Conservation (phyloP, 2,329 filamentous ascomycete species). For the Venturia effusa region DNA sequence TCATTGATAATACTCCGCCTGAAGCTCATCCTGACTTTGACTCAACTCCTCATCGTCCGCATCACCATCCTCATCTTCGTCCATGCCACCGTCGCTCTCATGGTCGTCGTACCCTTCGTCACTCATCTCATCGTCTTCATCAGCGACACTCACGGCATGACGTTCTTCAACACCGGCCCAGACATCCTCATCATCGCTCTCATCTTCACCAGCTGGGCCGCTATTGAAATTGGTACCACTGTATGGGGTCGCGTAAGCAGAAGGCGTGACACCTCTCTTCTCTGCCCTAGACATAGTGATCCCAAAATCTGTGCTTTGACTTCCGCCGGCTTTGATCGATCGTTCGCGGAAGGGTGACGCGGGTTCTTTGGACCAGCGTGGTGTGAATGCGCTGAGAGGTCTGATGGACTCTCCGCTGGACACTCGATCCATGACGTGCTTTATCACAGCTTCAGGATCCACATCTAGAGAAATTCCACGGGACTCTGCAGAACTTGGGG, state of each 20-base stretch:
- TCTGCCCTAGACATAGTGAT: background rate
- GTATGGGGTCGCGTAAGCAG: constrained; percentile 12
- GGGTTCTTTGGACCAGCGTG: constrained; percentile 7
- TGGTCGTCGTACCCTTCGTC: constrained; percentile 6
- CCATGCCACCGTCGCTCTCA: background rate
- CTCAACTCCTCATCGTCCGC: background rate
- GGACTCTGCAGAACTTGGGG: background rate
- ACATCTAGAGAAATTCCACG: background rate
- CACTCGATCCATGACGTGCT: background rate
- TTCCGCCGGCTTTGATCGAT: background rate
- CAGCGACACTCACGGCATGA: background rate
- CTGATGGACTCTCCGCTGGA: constrained; percentile 7
- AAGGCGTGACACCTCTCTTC: constrained; percentile 10
- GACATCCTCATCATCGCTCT: constrained; percentile 4
- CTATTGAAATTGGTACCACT: background rate
- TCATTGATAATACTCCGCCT: background rate
- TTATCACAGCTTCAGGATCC: constrained; percentile 1
- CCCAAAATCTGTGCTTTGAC: background rate
- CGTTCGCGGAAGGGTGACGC: background rate
- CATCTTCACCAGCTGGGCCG: background rate
- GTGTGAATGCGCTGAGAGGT: constrained; percentile 5
- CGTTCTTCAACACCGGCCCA: constrained; percentile 7
- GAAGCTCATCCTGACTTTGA: constrained; percentile 5
- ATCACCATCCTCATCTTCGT: background rate
- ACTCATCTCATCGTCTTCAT: background rate